Evolutionary conservation across 106 monocot genomes (phyloP), one percentile per base, ranked within the genome.

Genomic region (Acorus gramineus): DNA sequence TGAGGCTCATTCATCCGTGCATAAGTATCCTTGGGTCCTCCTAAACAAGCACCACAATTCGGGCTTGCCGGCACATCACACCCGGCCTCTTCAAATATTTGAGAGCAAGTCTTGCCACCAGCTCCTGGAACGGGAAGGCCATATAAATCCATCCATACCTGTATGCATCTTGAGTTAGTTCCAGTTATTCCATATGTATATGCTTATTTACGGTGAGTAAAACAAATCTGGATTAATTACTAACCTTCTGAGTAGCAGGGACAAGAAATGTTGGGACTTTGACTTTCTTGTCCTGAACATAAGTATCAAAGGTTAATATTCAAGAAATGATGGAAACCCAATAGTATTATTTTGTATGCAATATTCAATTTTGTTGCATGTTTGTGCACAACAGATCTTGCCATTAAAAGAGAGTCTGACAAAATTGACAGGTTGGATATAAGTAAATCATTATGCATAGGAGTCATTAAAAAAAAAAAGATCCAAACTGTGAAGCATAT

Each of bases 81-180:
- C 48, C 89, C 89, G 64, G 86, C 93, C 66, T 86, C 89, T 69
- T 89, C 86, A 69, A 94, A 94, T 69, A 94, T 94, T 63, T 94
- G 81, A 63, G 86, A 89, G 60, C 89, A 93, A 47, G 89, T 93
- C 69, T 89, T 93, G 44, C 86, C 93, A 74, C 85, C 86, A n/a
- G 86, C 72, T 60, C 86, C 86, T 59, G 93, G 89, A 65, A 93
- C 86, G 5, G 79, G 86, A 46, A 94, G 78, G 44, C 77, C 55
- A 69, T 94, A 89, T 74, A 81, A 6, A 69, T 89, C 93, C 77
- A 89, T 79, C 86, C 93, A 94, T 0, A 89, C 93, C 89, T 89
- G 60, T 63, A 82, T 53, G 44, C 45, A 8, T 48, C 11, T 57
- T 7, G 66, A 14, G 4, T 46, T 11, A 71, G 28, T 28, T 28